Evolutionary conservation across 176 grass and related monocot genomes (phyloP).

Genomic region (Zoysia pacifica): DNA sequence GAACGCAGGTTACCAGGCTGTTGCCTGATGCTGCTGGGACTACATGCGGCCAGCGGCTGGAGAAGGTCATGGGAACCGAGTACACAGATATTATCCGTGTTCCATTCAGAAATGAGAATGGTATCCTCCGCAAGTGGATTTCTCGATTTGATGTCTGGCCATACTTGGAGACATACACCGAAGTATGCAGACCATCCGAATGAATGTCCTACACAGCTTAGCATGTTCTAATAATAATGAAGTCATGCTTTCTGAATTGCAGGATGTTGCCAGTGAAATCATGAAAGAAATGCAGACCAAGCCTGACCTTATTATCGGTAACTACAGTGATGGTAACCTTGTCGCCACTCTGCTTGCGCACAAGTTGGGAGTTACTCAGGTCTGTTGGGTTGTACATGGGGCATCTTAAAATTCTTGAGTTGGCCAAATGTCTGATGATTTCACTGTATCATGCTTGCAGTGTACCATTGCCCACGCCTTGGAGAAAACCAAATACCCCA

Average conservation of each 20-base stretch:
- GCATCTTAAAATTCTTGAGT: not conserved
- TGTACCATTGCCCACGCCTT: constrained; percentile 98
- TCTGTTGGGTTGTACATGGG: constrained; percentile 33
- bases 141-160: constrained; percentile 99
- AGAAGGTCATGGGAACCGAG: constrained; percentile 84
- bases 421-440: constrained; percentile 17
- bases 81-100: constrained; percentile 90
- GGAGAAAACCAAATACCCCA: constrained; percentile 99
- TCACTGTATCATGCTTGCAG: constrained; percentile 31
- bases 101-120: constrained; percentile 85
- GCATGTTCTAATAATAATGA: constrained; percentile 25
- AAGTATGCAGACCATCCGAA: constrained; percentile 46
- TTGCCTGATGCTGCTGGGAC: constrained; percentile 96
- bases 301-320: constrained; percentile 94
- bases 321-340: constrained; percentile 97
- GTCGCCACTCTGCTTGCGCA: constrained; percentile 87
- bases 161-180: constrained; percentile 88
- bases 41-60: constrained; percentile 83
- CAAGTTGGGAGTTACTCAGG: constrained; percentile 93
- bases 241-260: constrained; percentile 16
- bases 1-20: constrained; percentile 80
- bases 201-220: not conserved
- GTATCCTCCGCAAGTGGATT: constrained; percentile 91
- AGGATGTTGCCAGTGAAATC: constrained; percentile 93
- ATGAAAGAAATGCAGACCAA: constrained; percentile 83